A percentile compares a stretch with the other conserved stretches of the same genome.
Conservation (phyloP, 345 rosid species). For the Turritis glabra region DNA sequence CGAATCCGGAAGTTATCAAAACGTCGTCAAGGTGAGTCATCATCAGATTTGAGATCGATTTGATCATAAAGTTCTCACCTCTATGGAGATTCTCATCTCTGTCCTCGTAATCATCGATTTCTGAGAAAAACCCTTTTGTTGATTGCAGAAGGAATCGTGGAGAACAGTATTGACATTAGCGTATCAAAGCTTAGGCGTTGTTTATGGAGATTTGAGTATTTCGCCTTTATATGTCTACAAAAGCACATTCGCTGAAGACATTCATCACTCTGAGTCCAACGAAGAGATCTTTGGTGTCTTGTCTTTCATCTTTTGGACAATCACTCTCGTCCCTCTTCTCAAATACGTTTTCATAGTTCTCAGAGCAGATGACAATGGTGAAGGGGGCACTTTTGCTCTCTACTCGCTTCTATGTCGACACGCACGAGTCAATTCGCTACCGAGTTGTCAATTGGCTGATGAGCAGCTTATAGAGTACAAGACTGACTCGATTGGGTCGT, state of each 20-base stretch:
- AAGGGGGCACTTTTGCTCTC: constrained; percentile 93
- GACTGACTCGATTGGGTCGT: constrained; percentile 39
- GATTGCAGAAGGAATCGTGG: constrained; percentile 79
- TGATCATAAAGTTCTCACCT: not conserved
- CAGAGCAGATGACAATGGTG: constrained; percentile 89
- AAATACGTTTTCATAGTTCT: constrained; percentile 84
- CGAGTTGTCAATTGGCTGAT: constrained; percentile 77
- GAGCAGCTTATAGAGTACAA: constrained; percentile 73
- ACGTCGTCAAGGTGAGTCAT: constrained; percentile 52
- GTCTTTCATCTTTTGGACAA: constrained; percentile 89
- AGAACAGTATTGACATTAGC: constrained; percentile 78
- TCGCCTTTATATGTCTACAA: constrained; percentile 86
- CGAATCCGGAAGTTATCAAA: constrained; percentile 51
- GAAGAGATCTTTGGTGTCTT: constrained; percentile 92
- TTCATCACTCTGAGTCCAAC: constrained; percentile 68
- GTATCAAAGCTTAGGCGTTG: constrained; percentile 84
- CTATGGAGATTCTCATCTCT: not conserved
- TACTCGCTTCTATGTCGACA: constrained; percentile 85
- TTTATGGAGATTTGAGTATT: constrained; percentile 91
- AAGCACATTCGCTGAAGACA: constrained; percentile 79
- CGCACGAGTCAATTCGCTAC: constrained; percentile 83
- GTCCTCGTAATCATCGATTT: constrained; percentile 25
- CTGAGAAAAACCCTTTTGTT: constrained; percentile 6
- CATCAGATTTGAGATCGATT: constrained; percentile 21
- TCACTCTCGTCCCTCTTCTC: constrained; percentile 78